These are phyloP conservation scores for Ustilago xerochloae DNA, from an alignment of 1,284 basidiomycete genomes.

Conservation along the genomic window DNA sequence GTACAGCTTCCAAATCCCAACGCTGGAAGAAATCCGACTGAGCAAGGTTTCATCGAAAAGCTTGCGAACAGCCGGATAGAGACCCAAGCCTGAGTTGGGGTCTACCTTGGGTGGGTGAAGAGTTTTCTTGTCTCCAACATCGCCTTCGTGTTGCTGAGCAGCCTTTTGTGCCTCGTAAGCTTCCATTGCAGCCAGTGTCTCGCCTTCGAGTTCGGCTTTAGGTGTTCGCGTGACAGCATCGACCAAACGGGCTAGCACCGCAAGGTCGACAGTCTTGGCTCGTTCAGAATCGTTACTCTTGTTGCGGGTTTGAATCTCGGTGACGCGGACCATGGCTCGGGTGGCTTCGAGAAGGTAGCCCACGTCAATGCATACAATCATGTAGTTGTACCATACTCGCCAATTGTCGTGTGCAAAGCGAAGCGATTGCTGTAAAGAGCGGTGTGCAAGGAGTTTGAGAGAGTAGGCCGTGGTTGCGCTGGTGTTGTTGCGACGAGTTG, in stretches of 20 bases:
- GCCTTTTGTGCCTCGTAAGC: slow-evolving; percentile 28
- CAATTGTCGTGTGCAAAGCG: slow-evolving; percentile 88
- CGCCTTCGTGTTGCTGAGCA: neutral
- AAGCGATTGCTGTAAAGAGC: slow-evolving; percentile 90
- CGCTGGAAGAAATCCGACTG: slow-evolving; percentile 75
- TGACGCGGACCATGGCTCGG: slow-evolving; percentile 82
- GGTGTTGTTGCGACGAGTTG: neutral
- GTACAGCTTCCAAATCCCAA: slow-evolving; percentile 55
- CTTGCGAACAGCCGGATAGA: slow-evolving; percentile 74
- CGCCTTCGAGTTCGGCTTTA: slow-evolving; percentile 18
- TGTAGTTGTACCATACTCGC: slow-evolving; percentile 99
- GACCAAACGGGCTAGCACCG: slow-evolving; percentile 87
- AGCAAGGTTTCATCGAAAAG: slow-evolving; percentile 83
- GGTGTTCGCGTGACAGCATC: slow-evolving; percentile 78
- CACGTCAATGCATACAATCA: slow-evolving; percentile 91
- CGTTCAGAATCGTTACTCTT: slow-evolving; percentile 68
- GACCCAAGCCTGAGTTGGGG: slow-evolving; percentile 78
- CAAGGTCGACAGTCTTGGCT: slow-evolving; percentile 79
- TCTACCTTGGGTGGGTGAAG: slow-evolving; percentile 45
- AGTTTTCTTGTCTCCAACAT: neutral
- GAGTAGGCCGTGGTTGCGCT: slow-evolving; percentile 67
- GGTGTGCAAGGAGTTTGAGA: slow-evolving; percentile 88
- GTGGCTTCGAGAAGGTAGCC: slow-evolving; percentile 89
- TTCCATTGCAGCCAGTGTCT: slow-evolving; percentile 26
- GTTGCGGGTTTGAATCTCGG: slow-evolving; percentile 76